Percentiles rank a stretch among this genome's conserved stretches.
Evolutionary conservation across 164 flowering plant genomes (phyloP).

Genomic region (Vitis amurensis): DNA sequence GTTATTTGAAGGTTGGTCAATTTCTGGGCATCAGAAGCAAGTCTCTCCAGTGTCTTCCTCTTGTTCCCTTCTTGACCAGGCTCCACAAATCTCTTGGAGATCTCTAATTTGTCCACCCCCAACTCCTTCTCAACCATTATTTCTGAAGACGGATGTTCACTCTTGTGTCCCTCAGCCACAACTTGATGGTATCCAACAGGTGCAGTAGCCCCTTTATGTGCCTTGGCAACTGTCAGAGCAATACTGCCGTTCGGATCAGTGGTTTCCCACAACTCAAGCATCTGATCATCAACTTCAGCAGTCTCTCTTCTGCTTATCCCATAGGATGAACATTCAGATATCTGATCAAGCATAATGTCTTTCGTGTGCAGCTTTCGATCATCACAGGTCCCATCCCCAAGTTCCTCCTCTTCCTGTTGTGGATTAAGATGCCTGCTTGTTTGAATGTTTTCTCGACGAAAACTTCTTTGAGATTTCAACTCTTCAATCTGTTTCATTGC

Average conservation of each 20-base stretch:
- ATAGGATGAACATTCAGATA: slow-evolving; percentile 52
- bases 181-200: slow-evolving; percentile 11
- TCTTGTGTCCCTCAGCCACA: slow-evolving; percentile 21
- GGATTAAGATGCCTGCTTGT: slow-evolving; percentile 8
- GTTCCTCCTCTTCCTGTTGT: slow-evolving; percentile 6
- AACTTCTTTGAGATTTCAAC: slow-evolving; percentile 28
- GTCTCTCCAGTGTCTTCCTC: slow-evolving; percentile 69
- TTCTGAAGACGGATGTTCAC: slow-evolving; percentile 35
- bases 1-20: slow-evolving; percentile 72
- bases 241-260: slow-evolving; percentile 31
- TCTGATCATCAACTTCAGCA: slow-evolving; percentile 33
- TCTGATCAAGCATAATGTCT: slow-evolving; percentile 67
- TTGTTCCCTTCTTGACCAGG: slow-evolving; percentile 45
- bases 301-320: slow-evolving; percentile 39
- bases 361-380: slow-evolving; percentile 32
- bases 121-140: slow-evolving; percentile 56
- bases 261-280: slow-evolving; percentile 57
- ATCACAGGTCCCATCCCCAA: slow-evolving; percentile 4
- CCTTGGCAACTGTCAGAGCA: slow-evolving; percentile 31
- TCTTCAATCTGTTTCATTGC: slow-evolving; percentile 35
- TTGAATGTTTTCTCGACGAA: slow-evolving; percentile 12
- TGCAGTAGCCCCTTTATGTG: slow-evolving; percentile 12
- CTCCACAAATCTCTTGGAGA: slow-evolving; percentile 42
- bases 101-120: slow-evolving; percentile 70
- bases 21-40: slow-evolving; percentile 73